Conservation (phyloP, 2,329 filamentous ascomycete species). For the Dothistroma pini region DNA sequence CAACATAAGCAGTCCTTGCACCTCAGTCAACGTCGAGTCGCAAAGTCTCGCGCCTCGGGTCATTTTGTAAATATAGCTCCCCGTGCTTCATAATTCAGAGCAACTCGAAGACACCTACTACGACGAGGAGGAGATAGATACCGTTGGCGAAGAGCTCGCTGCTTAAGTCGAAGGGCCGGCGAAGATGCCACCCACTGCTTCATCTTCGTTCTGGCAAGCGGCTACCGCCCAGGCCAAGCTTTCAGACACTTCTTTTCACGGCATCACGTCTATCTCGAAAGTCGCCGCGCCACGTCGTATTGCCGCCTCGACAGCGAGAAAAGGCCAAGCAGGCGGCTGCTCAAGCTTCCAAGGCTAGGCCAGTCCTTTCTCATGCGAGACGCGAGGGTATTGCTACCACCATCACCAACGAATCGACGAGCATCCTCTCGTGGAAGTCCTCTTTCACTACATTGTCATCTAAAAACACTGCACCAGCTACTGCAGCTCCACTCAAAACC, state of each 20-base stretch:
- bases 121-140: not conserved
- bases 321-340: not conserved
- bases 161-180: not conserved
- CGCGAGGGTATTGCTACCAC: not conserved
- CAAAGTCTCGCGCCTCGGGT: not conserved
- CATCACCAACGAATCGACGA: not conserved
- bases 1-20: no score
- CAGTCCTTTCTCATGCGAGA: not conserved
- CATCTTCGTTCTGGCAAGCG: not conserved
- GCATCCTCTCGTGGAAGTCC: not conserved
- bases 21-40: no score
- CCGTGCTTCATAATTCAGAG: not conserved
- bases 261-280: not conserved
- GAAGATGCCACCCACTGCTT: not conserved
- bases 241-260: not conserved
- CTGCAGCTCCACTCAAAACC: not conserved
- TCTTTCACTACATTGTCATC: not conserved
- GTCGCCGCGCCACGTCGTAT: not conserved
- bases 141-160: not conserved
- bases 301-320: not conserved
- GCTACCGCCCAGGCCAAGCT: not conserved
- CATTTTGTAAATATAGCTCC: not conserved
- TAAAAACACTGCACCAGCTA: not conserved
- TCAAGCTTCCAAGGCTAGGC: not conserved
- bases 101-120: not conserved